Evolutionary conservation across 1,139 yeast genomes (phyloP), one percentile per base, ranked within the genome.

Genomic region (Lodderomyces orthopsilosis): DNA sequence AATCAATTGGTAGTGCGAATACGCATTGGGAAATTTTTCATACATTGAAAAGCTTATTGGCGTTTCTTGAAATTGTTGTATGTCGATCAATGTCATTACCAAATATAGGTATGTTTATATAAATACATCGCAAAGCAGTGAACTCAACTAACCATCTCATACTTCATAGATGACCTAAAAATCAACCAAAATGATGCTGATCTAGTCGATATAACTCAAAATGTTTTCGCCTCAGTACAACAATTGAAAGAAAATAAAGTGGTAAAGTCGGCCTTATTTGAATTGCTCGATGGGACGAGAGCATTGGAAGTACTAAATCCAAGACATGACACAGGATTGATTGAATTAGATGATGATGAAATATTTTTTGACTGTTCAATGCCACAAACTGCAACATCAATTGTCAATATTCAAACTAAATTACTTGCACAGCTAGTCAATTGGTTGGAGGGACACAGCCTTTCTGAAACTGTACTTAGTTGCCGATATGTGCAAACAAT

Each of bases 251-350:
- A 70, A 27, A 57, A 59, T 32, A 66, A 66, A 38, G 81, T 85
- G 15, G 74, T 79, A 3, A 79, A 79, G 53, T 70, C 76, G 2
- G 69, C 75, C 0, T 58, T 62, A 32, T 84, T 84, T 59, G 77
- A 82, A 47, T 61, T 85, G 32, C 68, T 85, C 44, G 88, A 83
- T 53, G 91, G 91, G 0, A 83, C 94, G 0, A 77, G 87, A 52
- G 90, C 94, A 0, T 62, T 84, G 43, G 94, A 85, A 57, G 74
- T 81, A 5, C 63, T 74, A 44, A 85, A 84, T 54, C 64, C 70
- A n/a, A 75, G 74, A 46, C 62, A 85, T 38, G 94, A 85, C 52
- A 79, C 93, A 0, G 81, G 83, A 1, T 52, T 82, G 42, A 73
- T 85, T 10, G 48, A 62, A 17, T 57, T 81, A 28, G 51, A 65